phyloP scores from a whole-genome alignment of 1,284 basidiomycete genomes.

The Phlebopus sp. region DNA sequence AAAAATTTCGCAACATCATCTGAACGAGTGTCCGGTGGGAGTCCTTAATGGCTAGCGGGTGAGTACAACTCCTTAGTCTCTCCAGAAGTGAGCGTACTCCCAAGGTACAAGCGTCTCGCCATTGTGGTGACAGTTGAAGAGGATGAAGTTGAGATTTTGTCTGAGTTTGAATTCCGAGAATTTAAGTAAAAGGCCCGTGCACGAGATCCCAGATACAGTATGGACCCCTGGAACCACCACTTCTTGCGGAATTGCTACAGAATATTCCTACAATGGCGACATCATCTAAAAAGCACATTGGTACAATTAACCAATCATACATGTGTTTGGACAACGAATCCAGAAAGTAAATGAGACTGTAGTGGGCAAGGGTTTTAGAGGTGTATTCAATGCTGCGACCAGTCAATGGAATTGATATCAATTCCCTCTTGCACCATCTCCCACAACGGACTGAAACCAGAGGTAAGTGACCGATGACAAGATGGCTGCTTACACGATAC shows the following conservation, averaged over 20 bases:
- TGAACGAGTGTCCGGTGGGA: slow-evolving; percentile 74
- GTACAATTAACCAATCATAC: slow-evolving; percentile 14
- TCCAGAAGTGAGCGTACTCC: slow-evolving; percentile 51
- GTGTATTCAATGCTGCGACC: slow-evolving; percentile 65
- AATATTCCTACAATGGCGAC: too few species aligned
- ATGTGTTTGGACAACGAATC: slow-evolving; percentile 6
- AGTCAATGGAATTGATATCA: slow-evolving; percentile 90
- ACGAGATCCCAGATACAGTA: slow-evolving; percentile 14
- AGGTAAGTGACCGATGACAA: slow-evolving; percentile 13
- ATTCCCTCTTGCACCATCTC: slow-evolving; percentile 99
- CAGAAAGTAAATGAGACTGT: slow-evolving; percentile 2
- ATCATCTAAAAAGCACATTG: neutral
- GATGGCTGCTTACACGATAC: slow-evolving; percentile 21
- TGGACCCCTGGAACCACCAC: slow-evolving; percentile 3
- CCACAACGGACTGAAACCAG: slow-evolving; percentile 75
- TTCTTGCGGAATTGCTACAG: too few species aligned
- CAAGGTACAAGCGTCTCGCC: slow-evolving; percentile 81
- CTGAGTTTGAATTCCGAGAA: slow-evolving; percentile 38
- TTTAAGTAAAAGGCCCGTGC: slow-evolving; percentile 38
- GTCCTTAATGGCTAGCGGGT: slow-evolving; percentile 44
- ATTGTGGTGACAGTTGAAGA: slow-evolving; percentile 53
- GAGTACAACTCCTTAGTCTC: neutral
- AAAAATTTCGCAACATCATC: slow-evolving; percentile 85
- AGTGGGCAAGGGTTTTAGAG: neutral
- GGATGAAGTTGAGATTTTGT: slow-evolving; percentile 23